Conservation (phyloP, 495 filamentous ascomycete genomes). For the Lasiosphaeris hirsuta region DNA sequence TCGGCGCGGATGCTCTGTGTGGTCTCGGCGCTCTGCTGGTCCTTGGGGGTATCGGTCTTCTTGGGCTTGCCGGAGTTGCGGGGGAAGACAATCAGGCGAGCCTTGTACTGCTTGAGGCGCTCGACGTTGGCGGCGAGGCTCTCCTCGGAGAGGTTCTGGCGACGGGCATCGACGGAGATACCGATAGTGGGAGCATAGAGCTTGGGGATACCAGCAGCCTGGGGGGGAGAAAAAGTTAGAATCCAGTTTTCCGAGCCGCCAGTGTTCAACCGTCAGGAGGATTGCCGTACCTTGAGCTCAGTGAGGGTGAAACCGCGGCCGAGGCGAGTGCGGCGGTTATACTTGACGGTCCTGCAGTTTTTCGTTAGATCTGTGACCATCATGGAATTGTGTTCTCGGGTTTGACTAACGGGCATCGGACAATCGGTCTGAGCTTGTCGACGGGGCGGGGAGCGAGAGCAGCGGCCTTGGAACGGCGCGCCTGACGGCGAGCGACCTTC, state of each 20-base stretch:
- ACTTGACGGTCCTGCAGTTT: slow-evolving; percentile 66
- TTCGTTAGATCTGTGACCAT: slow-evolving; percentile 16
- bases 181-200: slow-evolving; percentile 92
- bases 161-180: slow-evolving; percentile 94
- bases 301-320: slow-evolving; percentile 95
- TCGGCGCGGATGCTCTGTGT: slow-evolving; percentile 48
- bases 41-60: slow-evolving; percentile 85
- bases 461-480: slow-evolving; percentile 87
- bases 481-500: slow-evolving; percentile 85
- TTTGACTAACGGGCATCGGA: slow-evolving; percentile 69
- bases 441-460: slow-evolving; percentile 92
- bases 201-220: slow-evolving; percentile 95
- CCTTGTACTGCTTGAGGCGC: slow-evolving; percentile 93
- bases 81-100: slow-evolving; percentile 94
- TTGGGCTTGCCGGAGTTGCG: slow-evolving; percentile 89
- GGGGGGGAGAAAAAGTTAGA: slow-evolving; percentile 12
- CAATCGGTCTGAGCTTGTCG: slow-evolving; percentile 93
- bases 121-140: slow-evolving; percentile 88
- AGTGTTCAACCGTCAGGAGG: neutral
- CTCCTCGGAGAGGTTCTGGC: slow-evolving; percentile 93
- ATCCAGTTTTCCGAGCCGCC: neutral
- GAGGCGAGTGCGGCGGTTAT: slow-evolving; percentile 95
- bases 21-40: slow-evolving; percentile 73
- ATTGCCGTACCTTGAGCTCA: slow-evolving; percentile 84
- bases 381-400: neutral